A percentile compares a stretch with the other conserved stretches of the same genome.
Evolutionary conservation across 805 yeast species (phyloP).

Genomic region (Starmerella asiatica): DNA sequence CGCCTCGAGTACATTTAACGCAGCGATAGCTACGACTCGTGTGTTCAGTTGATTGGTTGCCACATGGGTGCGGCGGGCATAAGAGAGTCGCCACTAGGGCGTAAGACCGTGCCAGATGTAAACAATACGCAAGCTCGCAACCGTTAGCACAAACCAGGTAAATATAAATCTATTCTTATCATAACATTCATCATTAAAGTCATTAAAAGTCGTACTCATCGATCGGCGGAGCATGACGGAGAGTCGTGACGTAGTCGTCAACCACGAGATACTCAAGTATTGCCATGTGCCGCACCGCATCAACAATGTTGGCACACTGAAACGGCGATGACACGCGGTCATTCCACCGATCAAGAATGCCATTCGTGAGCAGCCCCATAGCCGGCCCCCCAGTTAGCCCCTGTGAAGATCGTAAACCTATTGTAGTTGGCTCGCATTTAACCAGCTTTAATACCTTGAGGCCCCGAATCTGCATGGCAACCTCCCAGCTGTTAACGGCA

Average conservation of each 20-base stretch:
- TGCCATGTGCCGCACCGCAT: constrained; percentile 7
- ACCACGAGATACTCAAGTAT: constrained; percentile 14
- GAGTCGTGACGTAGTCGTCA: constrained; percentile 11
- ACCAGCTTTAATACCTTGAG: constrained; percentile 12
- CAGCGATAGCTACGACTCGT: too few relatives aligned
- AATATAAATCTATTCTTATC: neutral
- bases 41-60: too few relatives aligned
- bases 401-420: neutral
- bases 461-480: constrained; percentile 8
- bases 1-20: too few relatives aligned
- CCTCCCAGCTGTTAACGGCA: constrained; percentile 15
- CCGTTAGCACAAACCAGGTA: too few relatives aligned
- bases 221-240: constrained; percentile 4
- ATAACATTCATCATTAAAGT: neutral
- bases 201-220: constrained; percentile 3
- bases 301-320: constrained; percentile 13
- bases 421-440: constrained; percentile 1
- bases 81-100: too few relatives aligned
- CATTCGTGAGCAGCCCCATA: constrained; percentile 16
- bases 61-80: too few relatives aligned
- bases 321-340: constrained; percentile 16
- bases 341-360: constrained; percentile 18
- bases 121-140: too few relatives aligned
- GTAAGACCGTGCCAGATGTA: too few relatives aligned
- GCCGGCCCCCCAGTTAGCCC: neutral